Percentiles rank a stretch among this genome's conserved stretches.
phyloP scores from a whole-genome alignment of 768 basidiomycete genomes.

The Zangia roseola region DNA sequence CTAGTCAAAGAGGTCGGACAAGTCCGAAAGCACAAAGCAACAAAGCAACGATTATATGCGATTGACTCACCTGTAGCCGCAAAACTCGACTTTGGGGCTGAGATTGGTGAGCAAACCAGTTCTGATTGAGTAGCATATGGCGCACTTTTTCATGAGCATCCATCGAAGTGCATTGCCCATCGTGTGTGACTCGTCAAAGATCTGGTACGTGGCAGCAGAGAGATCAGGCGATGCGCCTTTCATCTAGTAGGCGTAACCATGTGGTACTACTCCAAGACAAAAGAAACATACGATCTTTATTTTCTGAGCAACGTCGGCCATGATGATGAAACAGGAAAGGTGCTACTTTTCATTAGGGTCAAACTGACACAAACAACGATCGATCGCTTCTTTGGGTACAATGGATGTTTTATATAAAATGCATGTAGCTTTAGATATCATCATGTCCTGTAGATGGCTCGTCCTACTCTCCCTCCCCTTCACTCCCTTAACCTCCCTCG shows the following conservation, averaged over 20 bases:
- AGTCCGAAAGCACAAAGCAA: conserved; percentile 14
- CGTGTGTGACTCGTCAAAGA: conserved; percentile 93
- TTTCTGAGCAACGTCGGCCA: conserved; percentile 31
- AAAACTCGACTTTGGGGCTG: conserved; percentile 97
- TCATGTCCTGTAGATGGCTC: conserved; percentile 5
- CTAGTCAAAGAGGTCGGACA: neutral
- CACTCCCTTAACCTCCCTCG: conserved; percentile 44
- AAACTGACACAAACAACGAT: conserved; percentile 4
- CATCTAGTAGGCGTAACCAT: conserved; percentile 52
- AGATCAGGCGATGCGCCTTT: conserved; percentile 79
- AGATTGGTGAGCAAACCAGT: conserved; percentile 5
- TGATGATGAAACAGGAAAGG: conserved; percentile 13
- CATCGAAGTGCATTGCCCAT: conserved; percentile 92
- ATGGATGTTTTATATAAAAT: conserved; percentile 17
- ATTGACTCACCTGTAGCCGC: conserved; percentile 82
- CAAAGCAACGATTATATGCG: neutral
- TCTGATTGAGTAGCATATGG: conserved; percentile 1
- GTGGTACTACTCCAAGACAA: neutral
- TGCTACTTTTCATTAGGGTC: no score
- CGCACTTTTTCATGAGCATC: conserved; percentile 99
- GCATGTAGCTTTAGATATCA: no score
- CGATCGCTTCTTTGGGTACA: neutral
- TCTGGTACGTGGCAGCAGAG: conserved; percentile 88
- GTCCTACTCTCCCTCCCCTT: conserved; percentile 55
- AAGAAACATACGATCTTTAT: conserved; percentile 31